Base-by-base conservation (phyloP, 768 basidiomycete genomes). In the Mycena venus region DNA sequence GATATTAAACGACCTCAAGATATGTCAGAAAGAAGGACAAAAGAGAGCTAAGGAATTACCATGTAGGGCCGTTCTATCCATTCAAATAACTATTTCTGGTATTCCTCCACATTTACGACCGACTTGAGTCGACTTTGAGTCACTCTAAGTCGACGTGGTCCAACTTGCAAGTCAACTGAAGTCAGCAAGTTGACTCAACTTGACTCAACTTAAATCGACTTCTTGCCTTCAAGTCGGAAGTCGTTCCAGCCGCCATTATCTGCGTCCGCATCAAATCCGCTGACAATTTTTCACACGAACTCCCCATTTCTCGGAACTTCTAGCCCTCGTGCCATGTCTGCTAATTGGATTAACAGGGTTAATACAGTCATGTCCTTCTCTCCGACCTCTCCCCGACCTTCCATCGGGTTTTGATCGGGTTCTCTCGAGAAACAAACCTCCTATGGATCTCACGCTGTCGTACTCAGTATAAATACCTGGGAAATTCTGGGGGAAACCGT, bases 361-460 rank as follows among this genome's bases (percentile, higher is more conserved):
- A 56, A 56, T 56, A 32, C 55, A 27, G 55, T 56, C 29, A 56
- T 56, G 29, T 56, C 29, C 29, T 56, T 56, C 55, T 56, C 29
- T 56, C 55, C 55, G 55, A 31, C 55, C 55, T 44, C 55, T 56
- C 55, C 14, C 27, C 55, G 55, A 56, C 55, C 55, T 56, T 56
- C 55, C 55, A 56, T 56, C 55, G 55, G 55, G 55, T 56, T 56
- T 56, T 56, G 55, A 56, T 56, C 55, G 55, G 55, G 55, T 56
- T 56, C 55, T 31, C 55, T 56, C 25, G 25, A 56, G 55, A 19
- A 56, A 56, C 55, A 56, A 56, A 56, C 55, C 55, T 56, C 55
- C 6, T 56, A 56, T 31, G 55, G 55, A 56, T 56, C 55, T 56
- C 55, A 56, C 55, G 55, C 55, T 56, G 55, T 56, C 55, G 29